Evolutionary conservation across 345 rosid species (phyloP).

Genomic region (Hevea brasiliensis): DNA sequence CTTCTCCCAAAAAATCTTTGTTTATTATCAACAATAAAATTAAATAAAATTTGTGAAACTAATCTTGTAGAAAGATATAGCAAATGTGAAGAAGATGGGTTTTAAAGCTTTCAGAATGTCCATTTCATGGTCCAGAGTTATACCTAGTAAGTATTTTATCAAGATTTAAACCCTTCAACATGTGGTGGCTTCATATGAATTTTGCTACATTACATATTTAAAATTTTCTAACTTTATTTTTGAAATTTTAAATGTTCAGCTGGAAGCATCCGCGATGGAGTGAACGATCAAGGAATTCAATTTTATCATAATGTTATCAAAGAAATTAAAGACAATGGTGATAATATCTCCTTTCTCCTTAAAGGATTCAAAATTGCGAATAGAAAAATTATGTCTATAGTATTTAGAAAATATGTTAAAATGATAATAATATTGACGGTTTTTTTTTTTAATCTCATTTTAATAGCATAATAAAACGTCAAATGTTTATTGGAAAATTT

Average conservation of each 20-base stretch:
- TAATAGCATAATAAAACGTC: too few species aligned
- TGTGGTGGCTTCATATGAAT: too few species aligned
- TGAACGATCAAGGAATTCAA: slow-evolving; percentile 8
- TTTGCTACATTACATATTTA: not conserved
- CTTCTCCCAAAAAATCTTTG: too few species aligned
- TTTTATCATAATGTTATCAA: slow-evolving; percentile 2
- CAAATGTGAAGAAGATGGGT: not conserved
- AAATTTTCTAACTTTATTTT: not conserved
- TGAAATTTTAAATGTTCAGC: not conserved
- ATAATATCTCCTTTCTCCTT: not conserved
- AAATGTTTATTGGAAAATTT: too few species aligned
- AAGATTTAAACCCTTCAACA: too few species aligned
- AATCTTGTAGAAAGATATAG: slow-evolving; percentile 1
- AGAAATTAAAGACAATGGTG: not conserved
- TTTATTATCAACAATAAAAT: too few species aligned
- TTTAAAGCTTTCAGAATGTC: slow-evolving; percentile 17
- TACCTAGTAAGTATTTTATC: slow-evolving; percentile 7
- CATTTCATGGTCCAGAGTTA: slow-evolving; percentile 12
- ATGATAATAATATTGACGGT: too few species aligned
- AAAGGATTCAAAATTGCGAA: too few species aligned
- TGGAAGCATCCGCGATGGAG: not conserved
- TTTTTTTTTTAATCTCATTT: too few species aligned
- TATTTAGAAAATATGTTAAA: too few species aligned
- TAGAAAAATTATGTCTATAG: too few species aligned
- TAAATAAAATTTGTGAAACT: not conserved